phyloP scores from a whole-genome alignment of 345 rosid genomes.

The Gossypioides kirkii region DNA sequence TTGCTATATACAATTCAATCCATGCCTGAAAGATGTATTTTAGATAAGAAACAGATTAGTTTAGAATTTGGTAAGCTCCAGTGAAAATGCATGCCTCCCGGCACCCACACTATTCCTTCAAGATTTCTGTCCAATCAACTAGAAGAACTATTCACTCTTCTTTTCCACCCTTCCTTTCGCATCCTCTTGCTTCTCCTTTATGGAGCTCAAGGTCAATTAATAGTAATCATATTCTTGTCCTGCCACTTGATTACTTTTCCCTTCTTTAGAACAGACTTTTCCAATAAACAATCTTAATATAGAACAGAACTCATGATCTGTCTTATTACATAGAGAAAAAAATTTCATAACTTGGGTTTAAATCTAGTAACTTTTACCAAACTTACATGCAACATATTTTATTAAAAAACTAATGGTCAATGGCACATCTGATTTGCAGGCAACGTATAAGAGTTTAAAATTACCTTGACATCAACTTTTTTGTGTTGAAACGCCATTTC shows the following conservation, averaged over 20 bases:
- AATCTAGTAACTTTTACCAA: background rate
- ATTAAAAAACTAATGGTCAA: background rate
- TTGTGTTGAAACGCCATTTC: conserved; percentile 66
- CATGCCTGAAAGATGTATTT: conserved; percentile 38
- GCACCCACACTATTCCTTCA: background rate
- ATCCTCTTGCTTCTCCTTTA: conserved; percentile 1
- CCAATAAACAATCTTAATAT: background rate
- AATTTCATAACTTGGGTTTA: background rate
- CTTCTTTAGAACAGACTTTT: background rate
- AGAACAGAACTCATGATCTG: background rate
- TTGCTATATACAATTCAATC: conserved; percentile 36
- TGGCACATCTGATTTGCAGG: background rate
- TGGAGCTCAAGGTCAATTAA: background rate
- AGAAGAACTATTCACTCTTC: background rate
- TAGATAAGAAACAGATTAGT: background rate
- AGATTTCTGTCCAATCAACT: background rate
- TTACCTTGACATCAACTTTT: conserved; percentile 60
- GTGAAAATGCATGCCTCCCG: background rate
- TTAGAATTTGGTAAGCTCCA: background rate
- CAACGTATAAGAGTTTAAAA: background rate
- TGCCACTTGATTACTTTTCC: background rate
- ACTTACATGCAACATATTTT: background rate
- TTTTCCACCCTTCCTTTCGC: background rate
- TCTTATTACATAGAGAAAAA: background rate
- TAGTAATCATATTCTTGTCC: background rate